Conservation (phyloP, 257 asterid species). For the Solanum pinnatisectum region DNA sequence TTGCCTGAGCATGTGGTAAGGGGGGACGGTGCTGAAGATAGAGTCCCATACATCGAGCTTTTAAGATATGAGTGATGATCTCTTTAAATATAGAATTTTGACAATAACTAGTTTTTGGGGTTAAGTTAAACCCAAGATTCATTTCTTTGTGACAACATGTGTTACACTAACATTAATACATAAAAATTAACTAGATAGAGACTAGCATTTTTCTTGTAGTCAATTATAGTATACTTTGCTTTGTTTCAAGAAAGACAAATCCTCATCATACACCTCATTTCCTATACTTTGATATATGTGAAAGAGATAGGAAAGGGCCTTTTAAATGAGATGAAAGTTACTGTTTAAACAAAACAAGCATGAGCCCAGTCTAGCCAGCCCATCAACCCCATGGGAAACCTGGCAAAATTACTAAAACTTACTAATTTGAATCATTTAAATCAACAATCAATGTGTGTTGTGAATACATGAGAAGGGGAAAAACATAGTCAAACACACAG, state of each 20-base stretch:
- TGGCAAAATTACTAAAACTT: background rate
- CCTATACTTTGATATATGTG: slow-evolving; percentile 10
- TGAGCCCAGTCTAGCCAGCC: slow-evolving; percentile 3
- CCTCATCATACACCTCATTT: background rate
- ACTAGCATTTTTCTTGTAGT: background rate
- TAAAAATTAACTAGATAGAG: background rate
- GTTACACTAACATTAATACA: background rate
- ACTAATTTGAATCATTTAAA: background rate
- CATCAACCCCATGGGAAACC: slow-evolving; percentile 1
- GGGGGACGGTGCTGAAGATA: background rate
- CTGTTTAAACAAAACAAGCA: slow-evolving; percentile 10
- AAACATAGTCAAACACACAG: background rate
- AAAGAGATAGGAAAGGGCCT: slow-evolving; percentile 4
- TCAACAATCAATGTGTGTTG: background rate
- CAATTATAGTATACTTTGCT: background rate
- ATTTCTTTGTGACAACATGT: background rate
- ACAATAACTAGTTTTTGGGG: too few species aligned
- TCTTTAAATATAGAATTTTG: too few species aligned
- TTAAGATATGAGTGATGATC: too few species aligned
- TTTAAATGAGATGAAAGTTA: slow-evolving; percentile 25
- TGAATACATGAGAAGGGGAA: background rate
- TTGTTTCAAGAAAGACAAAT: background rate
- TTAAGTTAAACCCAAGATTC: background rate
- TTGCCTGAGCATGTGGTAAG: background rate
- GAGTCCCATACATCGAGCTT: background rate